Evolutionary conservation across 768 basidiomycete species (phyloP).

Genomic region (Pleurotus eryngii): DNA sequence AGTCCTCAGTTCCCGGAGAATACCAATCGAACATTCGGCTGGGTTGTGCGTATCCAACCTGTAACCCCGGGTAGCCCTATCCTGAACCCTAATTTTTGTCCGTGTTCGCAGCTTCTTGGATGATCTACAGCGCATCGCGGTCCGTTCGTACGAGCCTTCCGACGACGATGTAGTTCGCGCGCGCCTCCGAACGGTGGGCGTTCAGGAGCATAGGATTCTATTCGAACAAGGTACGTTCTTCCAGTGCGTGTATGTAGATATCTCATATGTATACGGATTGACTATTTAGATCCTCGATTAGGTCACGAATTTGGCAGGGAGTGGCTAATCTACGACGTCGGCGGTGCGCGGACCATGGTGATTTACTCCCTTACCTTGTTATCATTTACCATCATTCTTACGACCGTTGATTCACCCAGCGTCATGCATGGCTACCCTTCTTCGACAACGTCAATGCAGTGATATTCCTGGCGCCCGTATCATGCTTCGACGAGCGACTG

Average conservation of each 20-base stretch:
- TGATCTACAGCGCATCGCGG: slow-evolving; percentile 59
- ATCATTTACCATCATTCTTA: too few species aligned
- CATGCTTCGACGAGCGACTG: slow-evolving; percentile 42
- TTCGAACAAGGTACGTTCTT: slow-evolving; percentile 37
- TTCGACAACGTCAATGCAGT: slow-evolving; percentile 75
- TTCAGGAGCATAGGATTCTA: slow-evolving; percentile 62
- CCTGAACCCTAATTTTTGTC: background rate
- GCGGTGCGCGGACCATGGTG: slow-evolving; percentile 57
- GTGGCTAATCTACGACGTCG: slow-evolving; percentile 71
- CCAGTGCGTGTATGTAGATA: background rate
- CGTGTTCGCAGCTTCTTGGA: slow-evolving; percentile 54
- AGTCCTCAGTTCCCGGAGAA: slow-evolving; percentile 42
- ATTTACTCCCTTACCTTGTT: slow-evolving; percentile 12
- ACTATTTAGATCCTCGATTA: slow-evolving; percentile 23
- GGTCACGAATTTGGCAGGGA: slow-evolving; percentile 38
- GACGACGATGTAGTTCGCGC: slow-evolving; percentile 68
- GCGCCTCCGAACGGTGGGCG: slow-evolving; percentile 63
- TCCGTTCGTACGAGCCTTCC: slow-evolving; percentile 50
- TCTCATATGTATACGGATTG: slow-evolving; percentile 2
- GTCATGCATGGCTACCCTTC: slow-evolving; percentile 69
- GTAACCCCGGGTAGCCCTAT: background rate
- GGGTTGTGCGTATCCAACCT: slow-evolving; percentile 47
- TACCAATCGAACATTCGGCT: slow-evolving; percentile 55
- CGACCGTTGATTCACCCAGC: slow-evolving; percentile 30
- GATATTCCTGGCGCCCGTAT: slow-evolving; percentile 52